Conservation (phyloP, 306 rosid species). For the Cucumis sativus region Cucumber_9930_V3 NC_026655.2:13952001-13952500, state of each 20-base stretch:
- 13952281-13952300: neutral
- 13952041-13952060: neutral
- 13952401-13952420: neutral
- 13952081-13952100: neutral
- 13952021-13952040: neutral
- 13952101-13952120: neutral
- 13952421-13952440: slow-evolving; percentile 1
- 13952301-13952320: neutral
- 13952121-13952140: neutral
- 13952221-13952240: neutral
- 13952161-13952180: neutral
- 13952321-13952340: slow-evolving; percentile 4
- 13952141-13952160: neutral
- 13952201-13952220: neutral
- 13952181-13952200: neutral
- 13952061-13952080: neutral
- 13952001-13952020: neutral
- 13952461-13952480: neutral
- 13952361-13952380: neutral
- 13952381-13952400: neutral
- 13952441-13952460: neutral
- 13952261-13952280: slow-evolving; percentile 4
- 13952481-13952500: neutral
- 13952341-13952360: neutral
- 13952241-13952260: neutral